Evolutionary conservation across 2,329 filamentous ascomycete genomes (phyloP).

Genomic region (Diaporthe sp.): DNA sequence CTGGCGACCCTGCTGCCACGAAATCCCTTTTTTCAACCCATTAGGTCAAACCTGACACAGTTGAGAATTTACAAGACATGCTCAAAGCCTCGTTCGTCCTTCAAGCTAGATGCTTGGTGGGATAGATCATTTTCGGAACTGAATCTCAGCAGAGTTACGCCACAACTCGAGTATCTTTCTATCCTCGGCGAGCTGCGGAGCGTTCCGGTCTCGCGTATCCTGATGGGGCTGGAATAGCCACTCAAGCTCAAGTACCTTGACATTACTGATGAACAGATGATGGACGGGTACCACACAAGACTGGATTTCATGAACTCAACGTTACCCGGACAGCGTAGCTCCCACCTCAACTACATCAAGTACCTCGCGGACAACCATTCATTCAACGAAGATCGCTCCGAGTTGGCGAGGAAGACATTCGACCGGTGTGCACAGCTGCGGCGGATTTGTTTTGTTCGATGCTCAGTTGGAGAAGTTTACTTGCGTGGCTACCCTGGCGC

Average conservation of each 20-base stretch:
- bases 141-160: neutral
- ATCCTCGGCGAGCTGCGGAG: neutral
- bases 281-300: too few species aligned
- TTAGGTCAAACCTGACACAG: neutral
- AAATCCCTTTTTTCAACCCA: too few species aligned
- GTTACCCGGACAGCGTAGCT: too few species aligned
- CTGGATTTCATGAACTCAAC: too few species aligned
- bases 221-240: too few species aligned
- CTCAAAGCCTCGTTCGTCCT: neutral
- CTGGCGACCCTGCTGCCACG: too few species aligned
- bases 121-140: fast-evolving
- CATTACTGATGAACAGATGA: too few species aligned
- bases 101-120: fast-evolving
- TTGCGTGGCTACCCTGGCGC: neutral
- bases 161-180: neutral
- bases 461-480: neutral
- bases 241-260: too few species aligned
- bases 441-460: neutral
- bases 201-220: neutral
- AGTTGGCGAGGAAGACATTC: neutral
- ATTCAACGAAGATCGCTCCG: neutral
- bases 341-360: neutral
- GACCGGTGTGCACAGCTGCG: neutral
- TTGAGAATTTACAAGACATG: neutral
- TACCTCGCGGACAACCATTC: fast-evolving